Evolutionary conservation across 805 yeast genomes (phyloP), one percentile per base, ranked within the genome.

Genomic region (Suhomyces tanzawaensis): DNA sequence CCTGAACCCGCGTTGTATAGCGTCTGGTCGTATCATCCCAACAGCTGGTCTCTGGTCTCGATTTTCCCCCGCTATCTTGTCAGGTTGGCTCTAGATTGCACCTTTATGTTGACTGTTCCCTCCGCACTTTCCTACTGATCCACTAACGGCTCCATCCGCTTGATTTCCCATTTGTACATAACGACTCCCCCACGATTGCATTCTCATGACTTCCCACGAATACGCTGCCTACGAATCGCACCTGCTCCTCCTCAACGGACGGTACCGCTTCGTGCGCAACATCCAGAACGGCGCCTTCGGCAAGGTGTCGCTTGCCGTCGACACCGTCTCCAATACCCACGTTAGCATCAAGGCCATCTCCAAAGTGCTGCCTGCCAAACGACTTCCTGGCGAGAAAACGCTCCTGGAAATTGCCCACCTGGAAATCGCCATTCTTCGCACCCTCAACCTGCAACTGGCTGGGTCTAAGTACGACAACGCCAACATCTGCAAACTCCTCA

Each of bases 281-380:
- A 59, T 78, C 39, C 82, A 77, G 52, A 69, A 66, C 25, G 86
- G 85, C 3, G 71, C 84, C 2, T 81, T 77, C 55, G 85, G 85
- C 15, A 69, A 69, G 40, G 86, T 81, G 2, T 63, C 80, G 2
- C 65, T 75, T 34, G 83, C 82, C 1, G 39, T 58, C 6, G 77
- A 80, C 49, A 40, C 49, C 2, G 29, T 39, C 13, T 45, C 53
- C 8, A 39, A 43, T 22, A 48, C 53, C 12, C 48, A 49, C 31
- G 83, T 78, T 27, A 81, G 83, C 14, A 60, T 80, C 41, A 80
- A 80, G 58, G 66, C 79, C 11, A 65, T 80, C 66, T 58, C 65
- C 46, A 74, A 72, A 51, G 48, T 68, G 17, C 57, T 74, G 7
- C 74, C 74, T 27, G 62, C 66, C 15, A 49, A 60, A 5, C 56